phyloP scores from a whole-genome alignment of 1,284 basidiomycete species.

The Omphalotus olearius region DNA sequence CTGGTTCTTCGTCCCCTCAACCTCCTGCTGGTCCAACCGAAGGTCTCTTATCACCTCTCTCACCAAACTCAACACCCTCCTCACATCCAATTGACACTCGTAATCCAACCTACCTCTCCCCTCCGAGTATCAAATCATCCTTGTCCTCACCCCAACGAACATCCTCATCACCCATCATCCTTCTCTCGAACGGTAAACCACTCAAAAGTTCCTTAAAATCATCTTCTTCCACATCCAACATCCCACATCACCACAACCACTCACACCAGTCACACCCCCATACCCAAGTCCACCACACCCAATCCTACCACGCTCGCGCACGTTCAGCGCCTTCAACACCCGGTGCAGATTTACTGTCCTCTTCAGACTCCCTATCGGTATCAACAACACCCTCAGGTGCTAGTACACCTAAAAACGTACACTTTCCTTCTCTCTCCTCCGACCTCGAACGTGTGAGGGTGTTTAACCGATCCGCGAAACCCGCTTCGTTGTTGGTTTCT shows the following conservation, averaged over 20 bases:
- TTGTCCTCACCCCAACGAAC: slow-evolving; percentile 23
- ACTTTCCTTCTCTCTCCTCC: slow-evolving; percentile 69
- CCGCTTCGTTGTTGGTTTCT: slow-evolving; percentile 37
- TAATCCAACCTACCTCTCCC: slow-evolving; percentile 3
- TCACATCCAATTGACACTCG: slow-evolving; percentile 2
- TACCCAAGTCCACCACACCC: slow-evolving; percentile 23
- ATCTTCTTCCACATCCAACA: slow-evolving; percentile 51
- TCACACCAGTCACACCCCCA: slow-evolving; percentile 25
- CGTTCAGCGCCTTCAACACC: slow-evolving; percentile 16
- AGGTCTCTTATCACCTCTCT: slow-evolving; percentile 1
- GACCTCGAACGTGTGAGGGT: slow-evolving; percentile 81
- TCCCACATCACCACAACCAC: slow-evolving; percentile 27
- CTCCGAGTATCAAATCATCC: slow-evolving; percentile 16
- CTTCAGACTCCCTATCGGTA: neutral
- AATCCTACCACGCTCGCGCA: slow-evolving; percentile 8
- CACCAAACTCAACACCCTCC: neutral
- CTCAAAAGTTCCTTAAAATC: slow-evolving; percentile 88
- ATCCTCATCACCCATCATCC: slow-evolving; percentile 34
- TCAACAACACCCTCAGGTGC: slow-evolving; percentile 40
- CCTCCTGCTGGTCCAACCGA: slow-evolving; percentile 12
- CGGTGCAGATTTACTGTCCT: slow-evolving; percentile 4
- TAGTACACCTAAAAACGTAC: slow-evolving; percentile 75
- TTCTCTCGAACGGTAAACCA: slow-evolving; percentile 84
- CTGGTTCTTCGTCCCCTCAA: slow-evolving; percentile 21
- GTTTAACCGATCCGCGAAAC: slow-evolving; percentile 80